These are phyloP conservation scores for Chaetoceros muelleri DNA, from an alignment of 108 stramenopile genomes.

Conservation along the genomic window DNA sequence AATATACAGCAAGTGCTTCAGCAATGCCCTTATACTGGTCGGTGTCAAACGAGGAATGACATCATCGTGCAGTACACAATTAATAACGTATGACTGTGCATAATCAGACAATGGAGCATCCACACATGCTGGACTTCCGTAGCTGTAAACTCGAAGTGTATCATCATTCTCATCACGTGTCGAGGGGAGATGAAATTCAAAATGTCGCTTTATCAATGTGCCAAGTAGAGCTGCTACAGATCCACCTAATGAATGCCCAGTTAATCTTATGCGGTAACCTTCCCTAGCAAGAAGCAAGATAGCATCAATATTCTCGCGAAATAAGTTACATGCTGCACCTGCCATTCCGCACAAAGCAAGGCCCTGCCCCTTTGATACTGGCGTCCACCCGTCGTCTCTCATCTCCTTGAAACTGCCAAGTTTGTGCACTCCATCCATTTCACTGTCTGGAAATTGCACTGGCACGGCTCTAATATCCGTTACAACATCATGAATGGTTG, in stretches of 20 bases:
- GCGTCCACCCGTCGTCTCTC: conserved; percentile 57
- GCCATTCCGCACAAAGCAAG: conserved; percentile 82
- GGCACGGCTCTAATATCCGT: conserved; percentile 92
- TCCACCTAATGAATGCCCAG: conserved; percentile 69
- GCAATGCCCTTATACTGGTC: conserved; percentile 66
- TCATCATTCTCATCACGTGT: conserved; percentile 21
- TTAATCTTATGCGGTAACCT: conserved; percentile 72
- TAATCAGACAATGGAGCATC: conserved; percentile 72
- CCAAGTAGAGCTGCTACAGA: conserved; percentile 79
- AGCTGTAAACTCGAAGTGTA: conserved; percentile 71
- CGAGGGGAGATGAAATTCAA: conserved; percentile 11
- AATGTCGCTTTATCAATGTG: conserved; percentile 48
- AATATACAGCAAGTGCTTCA: conserved; percentile 79
- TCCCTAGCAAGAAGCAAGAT: conserved; percentile 41
- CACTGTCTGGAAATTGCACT: conserved; percentile 66
- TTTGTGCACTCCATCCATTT: conserved; percentile 9
- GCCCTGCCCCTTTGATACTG: conserved; percentile 48
- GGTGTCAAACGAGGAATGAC: conserved; percentile 90
- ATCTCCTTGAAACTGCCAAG: conserved; percentile 1
- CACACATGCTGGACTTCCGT: conserved; percentile 87
- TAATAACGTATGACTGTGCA: conserved; percentile 59
- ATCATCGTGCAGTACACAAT: conserved; percentile 88
- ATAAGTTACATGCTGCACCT: conserved; percentile 61
- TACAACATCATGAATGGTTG: conserved; percentile 88
- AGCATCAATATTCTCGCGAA: conserved; percentile 61